These are phyloP conservation scores for Sanguinoderma infundibulare DNA, from an alignment of 1,284 basidiomycete species.

Conservation along the genomic window DNA sequence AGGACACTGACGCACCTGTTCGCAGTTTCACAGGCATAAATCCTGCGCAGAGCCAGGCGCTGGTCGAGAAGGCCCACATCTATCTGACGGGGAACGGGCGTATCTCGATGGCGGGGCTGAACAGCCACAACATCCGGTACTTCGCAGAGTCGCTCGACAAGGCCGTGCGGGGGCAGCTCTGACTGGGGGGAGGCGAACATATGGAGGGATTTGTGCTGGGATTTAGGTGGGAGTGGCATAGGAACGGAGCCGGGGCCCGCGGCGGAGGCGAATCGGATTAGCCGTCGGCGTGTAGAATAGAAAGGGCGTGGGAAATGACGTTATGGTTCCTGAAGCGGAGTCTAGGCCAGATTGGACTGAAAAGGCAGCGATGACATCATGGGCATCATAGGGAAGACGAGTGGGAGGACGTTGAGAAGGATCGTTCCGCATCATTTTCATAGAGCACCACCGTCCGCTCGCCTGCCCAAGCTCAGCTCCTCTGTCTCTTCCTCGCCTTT, in stretches of 20 bases:
- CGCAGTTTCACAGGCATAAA: constrained; percentile 81
- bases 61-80: constrained; percentile 83
- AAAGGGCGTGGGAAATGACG: constrained; percentile 31
- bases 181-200: constrained; percentile 17
- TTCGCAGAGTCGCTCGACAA: constrained; percentile 79
- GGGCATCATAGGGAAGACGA: constrained; percentile 8
- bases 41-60: constrained; percentile 67
- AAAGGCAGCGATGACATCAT: constrained; percentile 30
- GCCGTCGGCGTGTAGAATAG: constrained; percentile 15
- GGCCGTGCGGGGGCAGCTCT: constrained; percentile 64
- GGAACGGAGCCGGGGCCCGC: neutral
- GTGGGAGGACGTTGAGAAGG: constrained; percentile 24
- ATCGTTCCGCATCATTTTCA: constrained; percentile 28
- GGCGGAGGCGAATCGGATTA: neutral
- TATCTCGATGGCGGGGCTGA: constrained; percentile 88
- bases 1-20: constrained; percentile 21
- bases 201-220: neutral
- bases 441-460: constrained; percentile 9
- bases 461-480: constrained; percentile 6
- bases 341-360: constrained; percentile 15
- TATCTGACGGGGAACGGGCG: constrained; percentile 89
- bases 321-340: constrained; percentile 25
- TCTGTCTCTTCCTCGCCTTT: constrained; percentile 4
- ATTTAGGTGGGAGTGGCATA: neutral
- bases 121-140: constrained; percentile 74